These are phyloP conservation scores for Brassica balearica DNA, from an alignment of 441 rosid species.

Conservation along the genomic window DNA sequence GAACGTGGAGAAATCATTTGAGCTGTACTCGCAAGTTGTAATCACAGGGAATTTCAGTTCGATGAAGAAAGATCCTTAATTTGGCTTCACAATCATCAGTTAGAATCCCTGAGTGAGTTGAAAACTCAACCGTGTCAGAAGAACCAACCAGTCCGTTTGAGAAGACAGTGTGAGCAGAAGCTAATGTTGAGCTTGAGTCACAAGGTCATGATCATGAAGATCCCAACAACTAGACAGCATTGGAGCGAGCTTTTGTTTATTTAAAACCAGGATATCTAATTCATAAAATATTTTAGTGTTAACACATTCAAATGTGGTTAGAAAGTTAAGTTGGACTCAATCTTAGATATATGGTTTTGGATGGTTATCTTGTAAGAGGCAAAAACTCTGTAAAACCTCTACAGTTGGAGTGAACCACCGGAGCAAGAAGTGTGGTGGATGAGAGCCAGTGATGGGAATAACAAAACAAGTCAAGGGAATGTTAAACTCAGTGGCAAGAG, in stretches of 20 bases:
- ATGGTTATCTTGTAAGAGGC: no score
- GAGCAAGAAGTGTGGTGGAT: background rate
- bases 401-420: background rate
- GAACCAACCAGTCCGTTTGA: conserved; percentile 40
- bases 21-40: conserved; percentile 24
- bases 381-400: background rate
- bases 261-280: no score
- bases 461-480: conserved; percentile 5
- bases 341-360: no score
- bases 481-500: background rate
- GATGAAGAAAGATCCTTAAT: conserved; percentile 41
- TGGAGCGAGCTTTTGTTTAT: no score
- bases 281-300: conserved; percentile 43
- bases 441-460: background rate
- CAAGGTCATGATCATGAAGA: no score
- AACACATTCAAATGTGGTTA: no score
- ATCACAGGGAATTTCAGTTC: conserved; percentile 67
- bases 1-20: conserved; percentile 42
- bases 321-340: no score
- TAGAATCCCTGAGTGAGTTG: conserved; percentile 61
- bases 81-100: conserved; percentile 40
- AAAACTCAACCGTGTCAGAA: conserved; percentile 49
- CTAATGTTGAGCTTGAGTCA: conserved; percentile 51
- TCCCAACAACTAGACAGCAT: no score
- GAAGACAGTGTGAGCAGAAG: conserved; percentile 64